Evolutionary conservation across 2,329 filamentous ascomycete genomes (phyloP).

Genomic region (Paradendryphiella salina): DNA sequence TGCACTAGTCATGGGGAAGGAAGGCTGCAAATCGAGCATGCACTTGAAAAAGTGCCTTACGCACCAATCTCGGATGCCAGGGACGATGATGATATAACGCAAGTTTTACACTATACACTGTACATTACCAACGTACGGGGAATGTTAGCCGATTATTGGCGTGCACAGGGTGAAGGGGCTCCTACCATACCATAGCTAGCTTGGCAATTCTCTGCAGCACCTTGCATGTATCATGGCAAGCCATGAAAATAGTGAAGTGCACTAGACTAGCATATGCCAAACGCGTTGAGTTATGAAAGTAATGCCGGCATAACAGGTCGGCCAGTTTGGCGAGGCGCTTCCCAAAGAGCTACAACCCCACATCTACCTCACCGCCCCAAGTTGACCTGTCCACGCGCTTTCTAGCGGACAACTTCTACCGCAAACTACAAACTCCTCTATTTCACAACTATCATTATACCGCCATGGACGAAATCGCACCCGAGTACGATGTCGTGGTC

Average conservation of each 20-base stretch:
- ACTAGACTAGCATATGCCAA: slow-evolving; percentile 12
- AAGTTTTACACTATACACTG: neutral
- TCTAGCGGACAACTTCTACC: slow-evolving; percentile 28
- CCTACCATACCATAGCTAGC: neutral
- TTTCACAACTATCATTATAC: slow-evolving; percentile 13
- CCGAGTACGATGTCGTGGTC: slow-evolving; percentile 98
- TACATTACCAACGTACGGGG: neutral
- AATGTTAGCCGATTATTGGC: neutral
- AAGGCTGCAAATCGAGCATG: neutral
- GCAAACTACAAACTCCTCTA: slow-evolving; percentile 23
- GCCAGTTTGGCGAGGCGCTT: slow-evolving; percentile 30
- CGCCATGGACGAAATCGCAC: slow-evolving; percentile 95
- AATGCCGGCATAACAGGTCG: slow-evolving; percentile 13
- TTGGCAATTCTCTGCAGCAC: slow-evolving; percentile 3
- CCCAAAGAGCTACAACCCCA: slow-evolving; percentile 35
- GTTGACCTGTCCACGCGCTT: slow-evolving; percentile 22
- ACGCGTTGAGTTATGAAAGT: slow-evolving; percentile 16
- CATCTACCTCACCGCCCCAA: slow-evolving; percentile 35
- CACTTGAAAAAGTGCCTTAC: neutral
- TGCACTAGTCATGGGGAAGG: neutral
- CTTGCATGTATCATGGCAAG: slow-evolving; percentile 7
- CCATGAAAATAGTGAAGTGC: slow-evolving; percentile 12
- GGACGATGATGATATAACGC: neutral
- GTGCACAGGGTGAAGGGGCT: neutral
- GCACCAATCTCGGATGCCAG: neutral